A percentile compares a stretch with the other conserved stretches of the same genome.
These are phyloP conservation scores for Cladosporium sp. DNA, from an alignment of 2,329 filamentous ascomycete genomes.

Conservation along the genomic window DNA sequence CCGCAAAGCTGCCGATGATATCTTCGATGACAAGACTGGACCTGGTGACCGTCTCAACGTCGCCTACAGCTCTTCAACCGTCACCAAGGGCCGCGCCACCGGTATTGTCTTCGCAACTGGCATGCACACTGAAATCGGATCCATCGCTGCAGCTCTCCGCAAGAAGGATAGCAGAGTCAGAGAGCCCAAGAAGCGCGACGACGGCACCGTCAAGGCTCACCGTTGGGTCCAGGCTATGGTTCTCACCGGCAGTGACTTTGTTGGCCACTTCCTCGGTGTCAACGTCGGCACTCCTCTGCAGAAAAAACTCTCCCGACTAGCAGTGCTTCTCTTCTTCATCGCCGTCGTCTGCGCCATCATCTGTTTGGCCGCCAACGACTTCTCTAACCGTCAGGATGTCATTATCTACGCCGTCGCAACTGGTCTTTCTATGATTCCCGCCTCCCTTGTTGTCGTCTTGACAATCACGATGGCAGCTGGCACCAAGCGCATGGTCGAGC, in stretches of 20 bases:
- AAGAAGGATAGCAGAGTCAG: conserved; percentile 54
- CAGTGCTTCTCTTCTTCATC: conserved; percentile 75
- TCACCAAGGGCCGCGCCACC: conserved; percentile 69
- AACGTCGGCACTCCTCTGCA: conserved; percentile 81
- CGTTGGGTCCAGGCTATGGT: conserved; percentile 52
- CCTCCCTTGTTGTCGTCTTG: conserved; percentile 46
- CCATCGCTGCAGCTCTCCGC: conserved; percentile 71
- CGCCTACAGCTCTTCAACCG: conserved; percentile 70
- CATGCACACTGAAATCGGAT: conserved; percentile 74
- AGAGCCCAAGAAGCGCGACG: conserved; percentile 43
- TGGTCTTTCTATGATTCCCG: conserved; percentile 64
- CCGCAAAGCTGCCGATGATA: conserved; percentile 62
- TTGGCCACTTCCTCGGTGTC: conserved; percentile 67
- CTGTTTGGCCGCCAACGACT: conserved; percentile 64
- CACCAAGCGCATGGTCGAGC: conserved; percentile 64
- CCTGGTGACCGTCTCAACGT: conserved; percentile 72
- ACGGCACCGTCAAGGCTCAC: conserved; percentile 38
- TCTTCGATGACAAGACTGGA: conserved; percentile 56
- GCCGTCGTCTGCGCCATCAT: conserved; percentile 71
- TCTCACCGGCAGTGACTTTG: conserved; percentile 58
- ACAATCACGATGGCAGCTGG: conserved; percentile 55
- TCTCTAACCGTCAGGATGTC: conserved; percentile 58
- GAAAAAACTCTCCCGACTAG: conserved; percentile 81
- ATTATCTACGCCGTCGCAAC: conserved; percentile 68
- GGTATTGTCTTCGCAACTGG: conserved; percentile 71